Base-by-base conservation (phyloP, 352 stramenopile genomes). In the Pythium monospermum region DNA sequence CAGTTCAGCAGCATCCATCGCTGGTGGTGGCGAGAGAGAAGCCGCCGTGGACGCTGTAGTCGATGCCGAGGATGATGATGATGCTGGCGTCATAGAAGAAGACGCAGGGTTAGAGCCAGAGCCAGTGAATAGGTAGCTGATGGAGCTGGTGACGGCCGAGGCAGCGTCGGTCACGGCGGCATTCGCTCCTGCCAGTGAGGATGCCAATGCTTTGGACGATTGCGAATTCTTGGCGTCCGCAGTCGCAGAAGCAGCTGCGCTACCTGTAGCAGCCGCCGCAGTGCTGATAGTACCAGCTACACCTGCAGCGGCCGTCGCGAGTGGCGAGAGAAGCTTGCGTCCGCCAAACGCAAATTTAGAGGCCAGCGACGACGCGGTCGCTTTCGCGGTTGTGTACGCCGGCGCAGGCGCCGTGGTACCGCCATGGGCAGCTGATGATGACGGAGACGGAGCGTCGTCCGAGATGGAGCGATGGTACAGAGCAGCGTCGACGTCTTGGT, bases 331-430 rank as follows among this genome's bases (percentile, higher is more conserved):
- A 49, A 84, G 64, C 47, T 70, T 73, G 23, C 74, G 71, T 6
- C 74, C 69, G 28, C 73, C 63, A 31, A 83, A 69, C 6, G 73
- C 61, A 25, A 89, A 44, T 23, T 82, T 85, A 13, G 73, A 85
- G 18, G 61, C 64, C 19, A 73, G 68, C 1, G 60, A 49, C 2
- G 67, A 62, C 11, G 78, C 75, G 51, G 83, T 75, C 10, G 75
- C 81, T 25, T 78, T 71, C 31, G 78, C 75, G 15, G 49, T 48
- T 16, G 40, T 53, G 49, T 37, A 52, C 21, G 45, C 57, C 0
- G 66, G 76, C 18, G 76, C 61, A 11, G 76, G 76, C 19, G 71
- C 64, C 51, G 69, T 69, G 3, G 53, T 46, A 1, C 71, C 56
- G 4, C 10, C n/a, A 30, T 40, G n/a, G 4, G 66, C 60, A 23